A percentile compares a stretch with the other conserved stretches of the same genome.
Conservation (phyloP, 805 yeast genomes). For the Isabelozyma gotoi region DNA sequence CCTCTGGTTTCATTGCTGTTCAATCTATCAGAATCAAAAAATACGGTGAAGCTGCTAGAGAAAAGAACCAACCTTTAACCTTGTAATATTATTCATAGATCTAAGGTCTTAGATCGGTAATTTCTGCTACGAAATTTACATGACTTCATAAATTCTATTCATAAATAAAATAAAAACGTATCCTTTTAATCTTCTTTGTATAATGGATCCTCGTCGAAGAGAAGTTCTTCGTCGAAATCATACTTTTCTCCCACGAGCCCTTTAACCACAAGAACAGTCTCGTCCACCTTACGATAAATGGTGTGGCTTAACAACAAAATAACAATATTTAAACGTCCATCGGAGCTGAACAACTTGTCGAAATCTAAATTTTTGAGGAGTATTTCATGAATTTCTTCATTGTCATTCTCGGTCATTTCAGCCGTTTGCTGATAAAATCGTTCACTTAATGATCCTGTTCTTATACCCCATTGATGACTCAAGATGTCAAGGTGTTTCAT, state of each 20-base stretch:
- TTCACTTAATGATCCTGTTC: conserved; percentile 20
- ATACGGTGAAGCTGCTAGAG: conserved; percentile 93
- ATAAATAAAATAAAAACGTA: neutral
- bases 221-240: conserved; percentile 15
- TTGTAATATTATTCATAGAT: conserved; percentile 32
- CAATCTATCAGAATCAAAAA: conserved; percentile 98
- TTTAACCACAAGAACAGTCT: conserved; percentile 25
- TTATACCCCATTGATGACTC: conserved; percentile 27
- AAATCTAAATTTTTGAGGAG: conserved; percentile 21
- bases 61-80: conserved; percentile 57
- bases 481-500: conserved; percentile 27
- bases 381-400: conserved; percentile 10
- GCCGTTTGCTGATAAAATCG: conserved; percentile 16
- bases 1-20: conserved; percentile 95
- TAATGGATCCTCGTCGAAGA: neutral
- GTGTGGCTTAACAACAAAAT: conserved; percentile 27
- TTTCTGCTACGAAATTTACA: neutral
- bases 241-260: conserved; percentile 35
- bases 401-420: neutral
- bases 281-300: conserved; percentile 29
- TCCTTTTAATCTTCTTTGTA: neutral
- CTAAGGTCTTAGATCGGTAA: neutral
- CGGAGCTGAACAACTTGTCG: conserved; percentile 24
- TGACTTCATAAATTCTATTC: neutral
- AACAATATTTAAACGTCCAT: conserved; percentile 28